phyloP scores from a whole-genome alignment of 2,329 filamentous ascomycete genomes.

The Scorias spongiosa region DNA sequence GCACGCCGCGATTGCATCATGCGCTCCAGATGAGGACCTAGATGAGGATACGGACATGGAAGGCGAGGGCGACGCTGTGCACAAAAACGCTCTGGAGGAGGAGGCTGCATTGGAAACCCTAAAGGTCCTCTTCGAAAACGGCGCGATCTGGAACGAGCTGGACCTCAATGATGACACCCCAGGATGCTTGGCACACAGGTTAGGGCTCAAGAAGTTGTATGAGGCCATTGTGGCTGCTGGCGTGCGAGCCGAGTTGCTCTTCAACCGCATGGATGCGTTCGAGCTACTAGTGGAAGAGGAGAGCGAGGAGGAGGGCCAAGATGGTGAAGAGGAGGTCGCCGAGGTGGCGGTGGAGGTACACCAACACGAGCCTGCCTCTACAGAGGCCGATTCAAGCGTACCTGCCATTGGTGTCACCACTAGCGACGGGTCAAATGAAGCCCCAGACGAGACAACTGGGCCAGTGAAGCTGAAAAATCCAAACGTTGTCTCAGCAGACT shows the following conservation, averaged over 20 bases:
- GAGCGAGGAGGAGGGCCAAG: conserved; percentile 34
- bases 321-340: conserved; percentile 11
- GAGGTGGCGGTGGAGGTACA: conserved; percentile 4
- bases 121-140: conserved; percentile 64
- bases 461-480: conserved; percentile 14
- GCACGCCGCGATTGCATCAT: conserved; percentile 69
- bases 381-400: conserved; percentile 7
- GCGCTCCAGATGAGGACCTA: conserved; percentile 26
- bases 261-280: conserved; percentile 70
- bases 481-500: conserved; percentile 31
- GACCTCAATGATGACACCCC: conserved; percentile 79
- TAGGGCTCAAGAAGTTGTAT: conserved; percentile 60
- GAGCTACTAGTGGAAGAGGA: conserved; percentile 50
- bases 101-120: conserved; percentile 53
- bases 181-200: conserved; percentile 60
- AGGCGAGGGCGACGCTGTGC: conserved; percentile 19
- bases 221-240: conserved; percentile 76
- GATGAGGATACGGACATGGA: conserved; percentile 13
- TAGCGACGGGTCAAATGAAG: conserved; percentile 11
- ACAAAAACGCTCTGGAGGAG: conserved; percentile 24
- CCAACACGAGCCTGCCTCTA: neutral
- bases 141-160: conserved; percentile 95
- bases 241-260: conserved; percentile 74
- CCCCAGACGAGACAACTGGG: conserved; percentile 9
- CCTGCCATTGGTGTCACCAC: conserved; percentile 13